Evolutionary conservation across 2,329 filamentous ascomycete genomes (phyloP).

Genomic region (Drechslerella coelobrocha): DNA sequence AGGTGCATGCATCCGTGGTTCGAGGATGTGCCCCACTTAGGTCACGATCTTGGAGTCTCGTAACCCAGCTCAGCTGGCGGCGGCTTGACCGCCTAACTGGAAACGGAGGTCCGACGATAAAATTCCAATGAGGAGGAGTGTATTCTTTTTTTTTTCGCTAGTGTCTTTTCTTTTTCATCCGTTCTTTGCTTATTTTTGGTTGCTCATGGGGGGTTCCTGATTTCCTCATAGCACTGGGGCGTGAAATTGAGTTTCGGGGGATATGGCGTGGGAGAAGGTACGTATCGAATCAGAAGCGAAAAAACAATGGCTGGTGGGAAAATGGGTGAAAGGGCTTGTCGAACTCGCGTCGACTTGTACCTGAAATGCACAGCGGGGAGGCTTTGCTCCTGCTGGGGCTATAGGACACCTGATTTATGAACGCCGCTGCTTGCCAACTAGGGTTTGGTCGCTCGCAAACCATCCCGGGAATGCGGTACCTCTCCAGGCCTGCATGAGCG

Average conservation of each 20-base stretch:
- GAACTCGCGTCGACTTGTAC: constrained; percentile 48
- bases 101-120: constrained; percentile 41
- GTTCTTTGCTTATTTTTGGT: constrained; percentile 35
- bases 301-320: constrained; percentile 27
- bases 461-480: constrained; percentile 38
- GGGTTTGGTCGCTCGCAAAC: constrained; percentile 17
- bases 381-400: constrained; percentile 45
- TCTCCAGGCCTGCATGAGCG: constrained; percentile 41
- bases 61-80: constrained; percentile 43
- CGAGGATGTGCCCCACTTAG: constrained; percentile 40
- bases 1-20: constrained; percentile 37
- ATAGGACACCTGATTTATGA: constrained; percentile 40
- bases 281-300: constrained; percentile 15
- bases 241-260: constrained; percentile 26
- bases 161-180: neutral
- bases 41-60: constrained; percentile 48
- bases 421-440: constrained; percentile 35
- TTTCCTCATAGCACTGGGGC: constrained; percentile 6
- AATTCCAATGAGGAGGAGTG: constrained; percentile 31
- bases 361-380: constrained; percentile 8
- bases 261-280: neutral
- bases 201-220: neutral
- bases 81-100: constrained; percentile 41
- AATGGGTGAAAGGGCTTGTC: constrained; percentile 14
- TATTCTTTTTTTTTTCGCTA: neutral